Base-by-base conservation (phyloP, 2,329 filamentous ascomycete genomes). In the Pezicula radicicola region DNA sequence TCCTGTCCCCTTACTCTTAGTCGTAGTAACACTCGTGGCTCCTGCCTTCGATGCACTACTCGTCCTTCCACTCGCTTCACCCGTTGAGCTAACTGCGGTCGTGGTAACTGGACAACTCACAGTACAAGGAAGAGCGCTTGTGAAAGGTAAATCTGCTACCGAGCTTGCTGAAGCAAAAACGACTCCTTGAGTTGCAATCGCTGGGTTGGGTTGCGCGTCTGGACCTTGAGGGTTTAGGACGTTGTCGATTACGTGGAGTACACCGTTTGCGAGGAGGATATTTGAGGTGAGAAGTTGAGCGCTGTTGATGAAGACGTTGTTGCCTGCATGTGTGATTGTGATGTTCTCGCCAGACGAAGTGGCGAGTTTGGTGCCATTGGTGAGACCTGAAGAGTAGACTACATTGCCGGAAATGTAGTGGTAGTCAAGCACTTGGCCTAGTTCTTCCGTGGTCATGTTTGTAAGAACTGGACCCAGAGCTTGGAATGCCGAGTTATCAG, bases 161-260 rank as follows among this genome's bases (percentile, higher is more conserved):
- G 40, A 42, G 8, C 52, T 60, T 6, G 66, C 63, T 15, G 54
- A 60, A 1, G 63, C 59, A 46, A 66, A 71, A 0, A 64, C 70
- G 5, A 73, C 68, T 10, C 62, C 56, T 37, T 74, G 69, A 4
- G 66, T 69, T 21, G 60, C 61, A 1, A 66, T 55, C 3, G 62
- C 64, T 6, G 71, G 68, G 44, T 77, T 66, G 1, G 75, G 75
- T 16, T 57, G 54, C 3, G 62, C 66, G 3, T 57, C 58, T 13
- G 67, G 52, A 4, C 63, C 68, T 36, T 73, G 63, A 1, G 74
- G 76, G 60, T 75, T 78, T 28, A 80, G 66, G 7, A 78, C 74
- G 51, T 71, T 73, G 50, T 65, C 67, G 42, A 73, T 67, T 7
- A 72, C 59, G 50, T 67, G 60, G 13, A 68, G 46, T 37, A 74